A percentile compares a stretch with the other conserved stretches of the same genome.
phyloP scores from a whole-genome alignment of 345 rosid genomes.

The Aquilaria sinensis region DNA sequence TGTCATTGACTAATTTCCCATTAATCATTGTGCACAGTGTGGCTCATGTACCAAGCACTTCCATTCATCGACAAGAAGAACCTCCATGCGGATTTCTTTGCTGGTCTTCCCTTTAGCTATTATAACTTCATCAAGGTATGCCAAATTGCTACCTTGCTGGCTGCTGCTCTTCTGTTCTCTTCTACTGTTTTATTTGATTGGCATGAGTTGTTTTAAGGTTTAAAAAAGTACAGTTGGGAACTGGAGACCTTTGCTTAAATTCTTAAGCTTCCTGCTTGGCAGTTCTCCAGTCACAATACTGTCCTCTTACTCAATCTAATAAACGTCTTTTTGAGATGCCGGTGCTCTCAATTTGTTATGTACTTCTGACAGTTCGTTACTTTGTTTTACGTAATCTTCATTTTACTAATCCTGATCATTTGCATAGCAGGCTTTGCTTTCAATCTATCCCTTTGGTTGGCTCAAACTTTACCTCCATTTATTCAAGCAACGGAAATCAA shows the following conservation, averaged over 20 bases:
- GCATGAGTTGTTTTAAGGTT: too few species aligned
- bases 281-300: too few species aligned
- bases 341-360: too few species aligned
- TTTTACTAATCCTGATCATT: too few species aligned
- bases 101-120: slow-evolving; percentile 55
- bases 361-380: too few species aligned
- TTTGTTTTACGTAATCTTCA: too few species aligned
- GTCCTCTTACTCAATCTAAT: too few species aligned
- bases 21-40: slow-evolving; percentile 38
- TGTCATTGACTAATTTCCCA: neutral
- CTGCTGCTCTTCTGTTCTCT: neutral
- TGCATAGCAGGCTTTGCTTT: slow-evolving; percentile 41
- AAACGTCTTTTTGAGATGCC: too few species aligned
- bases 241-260: too few species aligned
- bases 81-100: slow-evolving; percentile 45
- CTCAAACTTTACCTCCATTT: slow-evolving; percentile 66
- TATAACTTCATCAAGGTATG: slow-evolving; percentile 51
- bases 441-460: slow-evolving; percentile 72
- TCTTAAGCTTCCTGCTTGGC: too few species aligned
- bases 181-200: too few species aligned
- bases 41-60: slow-evolving; percentile 75
- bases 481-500: slow-evolving; percentile 63
- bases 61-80: slow-evolving; percentile 51
- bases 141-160: slow-evolving; percentile 5
- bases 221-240: too few species aligned